Evolutionary conservation across 1,139 yeast genomes (phyloP).

Genomic region (Debaryomyces coudertii): DNA sequence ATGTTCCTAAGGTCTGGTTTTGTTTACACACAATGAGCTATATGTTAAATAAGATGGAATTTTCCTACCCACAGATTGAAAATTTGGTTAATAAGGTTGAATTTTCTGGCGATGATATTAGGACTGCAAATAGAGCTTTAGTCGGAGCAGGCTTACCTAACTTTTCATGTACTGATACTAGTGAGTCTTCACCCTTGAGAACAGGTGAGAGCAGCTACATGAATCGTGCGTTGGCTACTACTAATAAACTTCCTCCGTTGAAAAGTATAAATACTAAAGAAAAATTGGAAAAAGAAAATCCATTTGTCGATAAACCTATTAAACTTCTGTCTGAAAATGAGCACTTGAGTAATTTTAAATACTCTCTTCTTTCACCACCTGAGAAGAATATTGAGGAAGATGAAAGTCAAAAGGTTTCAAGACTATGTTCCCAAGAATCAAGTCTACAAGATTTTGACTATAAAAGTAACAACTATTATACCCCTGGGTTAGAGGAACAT

Average conservation of each 20-base stretch:
- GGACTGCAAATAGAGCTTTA: slow-evolving; percentile 67
- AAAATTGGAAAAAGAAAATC: slow-evolving; percentile 14
- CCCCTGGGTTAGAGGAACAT: slow-evolving; percentile 31
- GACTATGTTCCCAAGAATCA: slow-evolving; percentile 15
- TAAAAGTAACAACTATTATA: slow-evolving; percentile 12
- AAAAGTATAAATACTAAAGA: background rate
- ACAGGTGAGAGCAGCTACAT: slow-evolving; percentile 27
- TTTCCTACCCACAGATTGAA: slow-evolving; percentile 63
- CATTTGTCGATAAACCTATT: slow-evolving; percentile 15
- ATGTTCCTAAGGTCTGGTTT: slow-evolving; percentile 91
- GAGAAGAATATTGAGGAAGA: background rate
- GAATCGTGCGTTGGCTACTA: slow-evolving; percentile 18
- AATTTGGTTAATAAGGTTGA: slow-evolving; percentile 64
- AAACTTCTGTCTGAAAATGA: slow-evolving; percentile 3
- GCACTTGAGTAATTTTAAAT: background rate
- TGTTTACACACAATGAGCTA: slow-evolving; percentile 89
- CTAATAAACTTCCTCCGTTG: background rate
- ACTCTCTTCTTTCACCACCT: background rate
- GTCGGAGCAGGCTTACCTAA: slow-evolving; percentile 66
- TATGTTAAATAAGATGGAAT: slow-evolving; percentile 55
- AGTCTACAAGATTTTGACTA: slow-evolving; percentile 5
- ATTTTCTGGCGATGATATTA: slow-evolving; percentile 69
- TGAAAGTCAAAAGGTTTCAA: background rate
- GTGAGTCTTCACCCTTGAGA: slow-evolving; percentile 15
- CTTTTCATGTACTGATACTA: slow-evolving; percentile 51